Conservation (phyloP, 257 asterid species). For the Salvia splendens region DNA sequence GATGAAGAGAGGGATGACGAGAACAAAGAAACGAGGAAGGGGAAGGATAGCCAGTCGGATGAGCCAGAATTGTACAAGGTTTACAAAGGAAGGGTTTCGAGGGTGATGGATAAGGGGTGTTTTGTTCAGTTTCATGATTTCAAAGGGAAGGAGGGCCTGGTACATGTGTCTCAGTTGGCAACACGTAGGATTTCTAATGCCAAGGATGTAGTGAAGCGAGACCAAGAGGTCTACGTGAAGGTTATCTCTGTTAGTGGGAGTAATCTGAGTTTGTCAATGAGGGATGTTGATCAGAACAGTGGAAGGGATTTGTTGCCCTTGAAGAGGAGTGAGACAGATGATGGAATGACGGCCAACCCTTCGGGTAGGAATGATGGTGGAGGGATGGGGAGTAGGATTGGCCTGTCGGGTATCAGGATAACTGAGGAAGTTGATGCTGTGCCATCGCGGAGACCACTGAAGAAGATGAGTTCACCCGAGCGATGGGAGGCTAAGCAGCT, state of each 20-base stretch:
- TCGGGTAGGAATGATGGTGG: slow-evolving; percentile 51
- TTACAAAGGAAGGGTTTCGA: slow-evolving; percentile 82
- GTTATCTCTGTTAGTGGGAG: slow-evolving; percentile 78
- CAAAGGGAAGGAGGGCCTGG: slow-evolving; percentile 85
- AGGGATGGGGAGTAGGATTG: slow-evolving; percentile 61
- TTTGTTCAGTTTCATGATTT: slow-evolving; percentile 78
- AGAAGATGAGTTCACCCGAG: slow-evolving; percentile 96
- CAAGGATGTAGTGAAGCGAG: slow-evolving; percentile 87
- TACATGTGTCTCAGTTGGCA: slow-evolving; percentile 86
- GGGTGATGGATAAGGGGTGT: slow-evolving; percentile 95
- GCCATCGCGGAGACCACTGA: slow-evolving; percentile 82
- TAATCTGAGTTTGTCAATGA: slow-evolving; percentile 83
- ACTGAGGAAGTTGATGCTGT: slow-evolving; percentile 58
- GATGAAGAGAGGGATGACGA: slow-evolving; percentile 56
- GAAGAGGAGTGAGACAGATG: slow-evolving; percentile 64
- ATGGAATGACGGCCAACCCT: slow-evolving; percentile 55
- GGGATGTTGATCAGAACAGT: slow-evolving; percentile 91
- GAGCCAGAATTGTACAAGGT: slow-evolving; percentile 71
- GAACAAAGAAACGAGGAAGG: slow-evolving; percentile 39
- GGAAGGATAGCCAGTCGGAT: slow-evolving; percentile 32
- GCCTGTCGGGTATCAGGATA: slow-evolving; percentile 77
- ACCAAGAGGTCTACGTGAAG: slow-evolving; percentile 86
- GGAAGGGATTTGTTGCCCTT: slow-evolving; percentile 85
- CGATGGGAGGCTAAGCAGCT: slow-evolving; percentile 94
- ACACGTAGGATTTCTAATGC: slow-evolving; percentile 81